Percentiles rank a stretch among this genome's conserved stretches.
These are phyloP conservation scores for Cladosporium halotolerans DNA, from an alignment of 2,329 filamentous ascomycete species.

Conservation along the genomic window DNA sequence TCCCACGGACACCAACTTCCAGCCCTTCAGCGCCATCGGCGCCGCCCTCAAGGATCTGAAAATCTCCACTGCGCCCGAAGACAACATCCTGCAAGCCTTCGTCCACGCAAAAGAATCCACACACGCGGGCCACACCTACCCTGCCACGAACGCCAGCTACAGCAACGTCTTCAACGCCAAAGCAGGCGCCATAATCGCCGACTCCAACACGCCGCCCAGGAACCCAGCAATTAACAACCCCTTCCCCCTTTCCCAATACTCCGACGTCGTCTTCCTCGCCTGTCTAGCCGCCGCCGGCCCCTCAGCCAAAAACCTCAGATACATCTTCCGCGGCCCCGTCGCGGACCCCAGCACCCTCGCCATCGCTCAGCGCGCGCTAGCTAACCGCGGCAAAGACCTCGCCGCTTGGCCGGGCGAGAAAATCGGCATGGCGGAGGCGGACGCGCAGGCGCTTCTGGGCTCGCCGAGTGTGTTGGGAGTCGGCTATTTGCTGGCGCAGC, in stretches of 20 bases:
- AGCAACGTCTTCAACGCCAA: background rate
- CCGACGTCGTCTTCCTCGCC: slow-evolving; percentile 15
- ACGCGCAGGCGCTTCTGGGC: slow-evolving; percentile 11
- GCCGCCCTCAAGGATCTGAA: background rate
- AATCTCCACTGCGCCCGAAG: slow-evolving; percentile 29
- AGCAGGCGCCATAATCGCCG: background rate
- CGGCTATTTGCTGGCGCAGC: slow-evolving; percentile 14
- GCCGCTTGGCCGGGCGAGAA: slow-evolving; percentile 1
- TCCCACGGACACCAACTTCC: background rate
- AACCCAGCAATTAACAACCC: background rate
- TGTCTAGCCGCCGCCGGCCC: slow-evolving; percentile 2
- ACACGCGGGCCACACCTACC: background rate
- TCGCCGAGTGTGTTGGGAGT: slow-evolving; percentile 11
- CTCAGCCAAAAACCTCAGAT: background rate
- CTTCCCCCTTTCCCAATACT: slow-evolving; percentile 11
- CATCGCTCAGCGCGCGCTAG: background rate
- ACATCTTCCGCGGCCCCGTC: background rate
- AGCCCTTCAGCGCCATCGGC: background rate
- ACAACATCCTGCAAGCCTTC: background rate
- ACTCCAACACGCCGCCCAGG: background rate
- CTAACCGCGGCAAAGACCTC: background rate
- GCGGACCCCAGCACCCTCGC: background rate
- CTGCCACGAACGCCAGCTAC: background rate
- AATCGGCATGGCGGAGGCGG: background rate
- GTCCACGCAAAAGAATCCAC: background rate